Evolutionary conservation across 176 grass and related monocot species (phyloP), one percentile per base, ranked within the genome.

Genomic region (Aegilops tauschii): DNA sequence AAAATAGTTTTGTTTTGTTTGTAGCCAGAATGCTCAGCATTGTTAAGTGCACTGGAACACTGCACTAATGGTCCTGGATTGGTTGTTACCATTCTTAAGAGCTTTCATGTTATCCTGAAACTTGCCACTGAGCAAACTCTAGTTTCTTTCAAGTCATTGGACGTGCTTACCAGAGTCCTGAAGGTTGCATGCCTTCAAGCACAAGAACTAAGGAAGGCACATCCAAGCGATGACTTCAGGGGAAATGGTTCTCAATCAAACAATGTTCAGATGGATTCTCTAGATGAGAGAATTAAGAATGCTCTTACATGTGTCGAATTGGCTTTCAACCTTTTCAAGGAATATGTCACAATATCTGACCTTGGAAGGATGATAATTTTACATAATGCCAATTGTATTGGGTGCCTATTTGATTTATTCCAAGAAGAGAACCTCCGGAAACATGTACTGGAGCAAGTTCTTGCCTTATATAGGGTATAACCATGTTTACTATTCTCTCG

Each of bases 21-120:
- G 88, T 95, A 98, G 96, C 85, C 93, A 71, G 96, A 98, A 86
- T 98, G 96, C 92, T 94, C 85, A 73, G 85, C 91, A 45, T 79
- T 98, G 68, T 62, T 98, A 84, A 77, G 84, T 61, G 88, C 80
- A 35, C 93, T 98, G 78, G 96, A 98, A 74, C 62, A 83, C 68
- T 93, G 88, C 79, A 86, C 72, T 65, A 86, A 80, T 56, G 93
- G 90, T 85, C 92, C 93, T 89, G 92, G 84, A 89, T 82, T 96
- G 58, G 69, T 89, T 11, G 79, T 70, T 90, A 83, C 90, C 88
- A 90, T 98, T 88, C 68, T 98, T 65, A 98, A 96, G 79, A 96
- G 93, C 65, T 93, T 98, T 70, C 88, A 91, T 77, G 80, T 93
- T 84, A 93, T 98, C 50, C 90, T 98, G 56, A 93, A 94, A 82